These are phyloP conservation scores for Gnetum montanum DNA, from an alignment of 75 land plant species.

Conservation along the genomic window DNA sequence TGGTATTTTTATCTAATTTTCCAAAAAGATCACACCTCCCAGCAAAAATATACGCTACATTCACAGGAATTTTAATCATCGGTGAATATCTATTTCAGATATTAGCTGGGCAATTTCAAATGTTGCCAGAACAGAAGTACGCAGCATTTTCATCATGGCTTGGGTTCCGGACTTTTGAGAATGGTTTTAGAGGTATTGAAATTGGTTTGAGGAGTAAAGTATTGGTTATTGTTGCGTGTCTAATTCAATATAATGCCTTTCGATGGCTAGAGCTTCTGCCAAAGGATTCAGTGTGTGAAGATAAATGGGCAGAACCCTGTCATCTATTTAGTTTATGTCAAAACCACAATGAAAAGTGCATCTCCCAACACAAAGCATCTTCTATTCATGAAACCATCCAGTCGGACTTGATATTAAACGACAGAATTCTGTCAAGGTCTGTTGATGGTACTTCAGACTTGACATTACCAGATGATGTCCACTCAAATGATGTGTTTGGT, in stretches of 20 bases:
- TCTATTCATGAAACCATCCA: conserved; percentile 12
- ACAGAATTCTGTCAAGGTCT: conserved; percentile 6
- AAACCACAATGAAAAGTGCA: background rate
- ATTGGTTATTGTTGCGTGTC: conserved; percentile 75
- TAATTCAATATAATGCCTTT: conserved; percentile 78
- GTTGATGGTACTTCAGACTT: background rate
- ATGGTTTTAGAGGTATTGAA: conserved; percentile 73
- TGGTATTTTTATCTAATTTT: conserved; percentile 60
- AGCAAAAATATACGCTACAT: conserved; percentile 53
- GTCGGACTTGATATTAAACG: conserved; percentile 22
- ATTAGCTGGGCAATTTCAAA: conserved; percentile 53
- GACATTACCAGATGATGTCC: conserved; percentile 9
- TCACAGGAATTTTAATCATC: conserved; percentile 58
- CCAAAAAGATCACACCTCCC: conserved; percentile 83
- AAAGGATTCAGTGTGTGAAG: conserved; percentile 22
- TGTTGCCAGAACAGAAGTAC: conserved; percentile 79
- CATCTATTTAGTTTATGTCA: conserved; percentile 53
- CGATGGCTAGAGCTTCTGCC: conserved; percentile 80
- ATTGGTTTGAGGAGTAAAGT: conserved; percentile 68
- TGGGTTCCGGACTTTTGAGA: conserved; percentile 50
- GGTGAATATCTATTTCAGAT: conserved; percentile 86
- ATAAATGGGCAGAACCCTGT: conserved; percentile 83
- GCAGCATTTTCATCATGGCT: conserved; percentile 47
- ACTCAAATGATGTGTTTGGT: conserved; percentile 21
- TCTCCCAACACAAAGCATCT: conserved; percentile 11